Conservation (phyloP, 225 moss, liverwort and hornwort species). For the Polytrichum formosum region DNA sequence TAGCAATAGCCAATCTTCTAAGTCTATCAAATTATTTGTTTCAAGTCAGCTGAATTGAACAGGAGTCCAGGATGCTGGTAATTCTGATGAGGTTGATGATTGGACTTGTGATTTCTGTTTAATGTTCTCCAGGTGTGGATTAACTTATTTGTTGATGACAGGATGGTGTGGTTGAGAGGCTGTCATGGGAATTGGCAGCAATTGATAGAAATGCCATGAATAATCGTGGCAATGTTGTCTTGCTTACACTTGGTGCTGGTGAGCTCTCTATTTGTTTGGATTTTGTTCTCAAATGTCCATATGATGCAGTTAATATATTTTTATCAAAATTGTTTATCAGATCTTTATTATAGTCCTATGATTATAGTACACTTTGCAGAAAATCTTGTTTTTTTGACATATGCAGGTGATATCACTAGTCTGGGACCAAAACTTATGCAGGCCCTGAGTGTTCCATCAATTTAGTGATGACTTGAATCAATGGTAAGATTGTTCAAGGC, state of each 20-base stretch:
- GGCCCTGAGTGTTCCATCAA: conserved; percentile 30
- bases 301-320: neutral
- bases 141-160: conserved; percentile 7
- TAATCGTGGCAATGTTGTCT: conserved; percentile 24
- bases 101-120: too few relatives aligned
- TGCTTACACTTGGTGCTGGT: conserved; percentile 69
- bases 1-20: too few relatives aligned
- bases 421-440: conserved; percentile 62
- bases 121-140: neutral
- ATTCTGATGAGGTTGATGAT: too few relatives aligned
- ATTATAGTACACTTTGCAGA: neutral
- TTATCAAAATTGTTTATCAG: too few relatives aligned
- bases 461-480: too few relatives aligned
- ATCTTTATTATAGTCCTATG: neutral
- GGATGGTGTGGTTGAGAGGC: conserved; percentile 52
- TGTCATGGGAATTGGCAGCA: conserved; percentile 47
- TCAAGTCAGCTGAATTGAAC: too few relatives aligned
- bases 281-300: neutral
- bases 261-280: neutral
- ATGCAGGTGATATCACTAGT: conserved; percentile 78
- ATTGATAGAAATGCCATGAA: conserved; percentile 21
- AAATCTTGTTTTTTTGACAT: conserved; percentile 2
- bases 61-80: too few relatives aligned
- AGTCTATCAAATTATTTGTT: too few relatives aligned
- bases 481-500: too few relatives aligned